Base-by-base conservation (phyloP, 2,329 filamentous ascomycete species). In the Neodidymelliopsis sp. region DNA sequence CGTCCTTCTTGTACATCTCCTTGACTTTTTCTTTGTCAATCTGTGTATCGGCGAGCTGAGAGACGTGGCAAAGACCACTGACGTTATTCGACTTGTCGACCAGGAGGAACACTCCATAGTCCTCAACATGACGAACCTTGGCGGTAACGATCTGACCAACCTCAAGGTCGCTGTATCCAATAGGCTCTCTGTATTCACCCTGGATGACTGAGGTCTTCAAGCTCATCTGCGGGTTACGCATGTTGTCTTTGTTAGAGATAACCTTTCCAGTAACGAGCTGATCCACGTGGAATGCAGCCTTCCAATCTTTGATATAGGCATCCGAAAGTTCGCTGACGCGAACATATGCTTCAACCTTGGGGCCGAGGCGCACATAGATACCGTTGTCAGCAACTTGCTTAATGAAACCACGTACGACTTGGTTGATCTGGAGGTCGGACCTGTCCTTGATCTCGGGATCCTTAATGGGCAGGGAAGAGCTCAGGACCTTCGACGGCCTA, bases 41-140 rank as follows among this genome's bases (percentile, higher is more conserved):
- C 24, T 82, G 77, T 62, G 87, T 86, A 59, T 96, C 91, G 0
- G 94, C 92, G 82, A 99, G 91, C 70, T 99, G 88, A 56, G 86
- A 93, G 54, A 89, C 85, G 72, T 99, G 94, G 71, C 93, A 97
- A 8, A 99, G 81, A 54, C 94, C 94, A 61, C 93, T 96, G 54
- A 99, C 85, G 60, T 96, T 96, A 45, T 84, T 81, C 4, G 92
- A 95, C 52, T 88, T 86, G 71, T 97, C 91, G 15, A 99, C 79
- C 31, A 95, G 84, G 61, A 99, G 89, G 71, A 99, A 99, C 4
- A 93, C 93, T 57, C 94, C 94, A 70, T 92, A 99, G 23, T 96
- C 89, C 66, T 96, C 90, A 2, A 97, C 91, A 74, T 95, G 96
- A 63, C 92, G 87, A 46, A 99, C 85, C 68, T 90, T 96, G 37